phyloP scores from a whole-genome alignment of 2,329 filamentous ascomycete genomes.

The Venturia carpophila region DNA sequence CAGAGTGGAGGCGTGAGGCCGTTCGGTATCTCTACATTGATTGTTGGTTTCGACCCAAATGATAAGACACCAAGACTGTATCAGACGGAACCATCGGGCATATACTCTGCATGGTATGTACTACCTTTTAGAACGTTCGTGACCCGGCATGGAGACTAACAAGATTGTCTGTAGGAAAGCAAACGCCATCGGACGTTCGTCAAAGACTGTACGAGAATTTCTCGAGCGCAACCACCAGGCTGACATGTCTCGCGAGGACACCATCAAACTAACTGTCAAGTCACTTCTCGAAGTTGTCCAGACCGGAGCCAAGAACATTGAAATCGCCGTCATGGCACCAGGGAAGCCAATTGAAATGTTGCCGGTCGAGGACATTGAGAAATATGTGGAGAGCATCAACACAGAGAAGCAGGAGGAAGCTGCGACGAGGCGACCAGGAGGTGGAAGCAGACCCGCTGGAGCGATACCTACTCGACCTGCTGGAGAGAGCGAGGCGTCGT shows the following conservation, averaged over 20 bases:
- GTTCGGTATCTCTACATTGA: slow-evolving; percentile 97
- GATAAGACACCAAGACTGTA: slow-evolving; percentile 85
- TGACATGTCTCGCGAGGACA: slow-evolving; percentile 91
- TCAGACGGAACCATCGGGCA: slow-evolving; percentile 98
- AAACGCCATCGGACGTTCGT: slow-evolving; percentile 95
- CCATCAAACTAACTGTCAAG: slow-evolving; percentile 96
- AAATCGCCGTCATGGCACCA: slow-evolving; percentile 96
- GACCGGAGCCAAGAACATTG: slow-evolving; percentile 98
- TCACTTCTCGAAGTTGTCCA: slow-evolving; percentile 96
- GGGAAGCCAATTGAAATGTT: slow-evolving; percentile 89
- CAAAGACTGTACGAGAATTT: slow-evolving; percentile 98
- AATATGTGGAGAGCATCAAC: slow-evolving; percentile 97
- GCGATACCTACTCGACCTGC: slow-evolving; percentile 14
- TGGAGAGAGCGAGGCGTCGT: slow-evolving; percentile 5
- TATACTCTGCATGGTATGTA: slow-evolving; percentile 93
- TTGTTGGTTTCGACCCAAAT: slow-evolving; percentile 96
- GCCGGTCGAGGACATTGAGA: slow-evolving; percentile 90
- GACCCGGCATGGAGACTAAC: neutral
- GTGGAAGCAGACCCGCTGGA: slow-evolving; percentile 11
- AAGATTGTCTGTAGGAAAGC: slow-evolving; percentile 66
- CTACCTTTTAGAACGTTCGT: neutral
- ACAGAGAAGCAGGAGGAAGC: slow-evolving; percentile 99
- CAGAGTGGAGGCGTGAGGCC: slow-evolving; percentile 96
- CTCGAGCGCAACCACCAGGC: slow-evolving; percentile 98
- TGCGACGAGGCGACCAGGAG: slow-evolving; percentile 72